Evolutionary conservation across 2,329 filamentous ascomycete species (phyloP).

Genomic region (Fusarium chlamydosporum): DNA sequence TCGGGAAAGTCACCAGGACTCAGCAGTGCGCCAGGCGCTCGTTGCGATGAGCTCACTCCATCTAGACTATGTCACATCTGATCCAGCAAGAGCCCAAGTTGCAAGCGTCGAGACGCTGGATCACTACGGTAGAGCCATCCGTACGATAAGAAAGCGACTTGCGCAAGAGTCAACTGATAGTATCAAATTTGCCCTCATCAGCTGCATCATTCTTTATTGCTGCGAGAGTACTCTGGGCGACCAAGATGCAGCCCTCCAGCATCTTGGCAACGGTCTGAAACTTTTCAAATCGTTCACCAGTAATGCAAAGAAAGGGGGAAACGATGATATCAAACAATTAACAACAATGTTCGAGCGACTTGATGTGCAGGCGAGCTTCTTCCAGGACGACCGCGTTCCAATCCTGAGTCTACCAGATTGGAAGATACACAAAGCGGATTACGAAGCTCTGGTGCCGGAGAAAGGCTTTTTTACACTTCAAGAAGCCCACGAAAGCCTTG

Average conservation of each 20-base stretch:
- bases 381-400: slow-evolving; percentile 33
- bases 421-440: background rate
- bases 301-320: fast-evolving
- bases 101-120: background rate
- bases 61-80: slow-evolving; percentile 10
- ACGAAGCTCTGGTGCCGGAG: no score
- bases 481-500: slow-evolving; percentile 21
- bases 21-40: slow-evolving; percentile 13
- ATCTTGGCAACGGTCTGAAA: slow-evolving; percentile 12
- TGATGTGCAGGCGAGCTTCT: slow-evolving; percentile 40
- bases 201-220: slow-evolving; percentile 26
- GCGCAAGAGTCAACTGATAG: background rate
- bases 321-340: background rate
- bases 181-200: slow-evolving; percentile 4
- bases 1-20: slow-evolving; percentile 13
- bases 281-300: background rate
- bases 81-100: background rate
- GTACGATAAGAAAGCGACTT: slow-evolving; percentile 2
- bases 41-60: slow-evolving; percentile 28
- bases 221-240: slow-evolving; percentile 20
- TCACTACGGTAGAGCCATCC: slow-evolving; percentile 7
- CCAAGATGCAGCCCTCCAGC: slow-evolving; percentile 8
- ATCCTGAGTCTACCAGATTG: slow-evolving; percentile 8
- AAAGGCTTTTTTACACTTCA: background rate
- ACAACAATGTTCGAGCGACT: slow-evolving; percentile 19